Conservation (phyloP, 2,329 filamentous ascomycete species). For the Penicillium sp. region DNA sequence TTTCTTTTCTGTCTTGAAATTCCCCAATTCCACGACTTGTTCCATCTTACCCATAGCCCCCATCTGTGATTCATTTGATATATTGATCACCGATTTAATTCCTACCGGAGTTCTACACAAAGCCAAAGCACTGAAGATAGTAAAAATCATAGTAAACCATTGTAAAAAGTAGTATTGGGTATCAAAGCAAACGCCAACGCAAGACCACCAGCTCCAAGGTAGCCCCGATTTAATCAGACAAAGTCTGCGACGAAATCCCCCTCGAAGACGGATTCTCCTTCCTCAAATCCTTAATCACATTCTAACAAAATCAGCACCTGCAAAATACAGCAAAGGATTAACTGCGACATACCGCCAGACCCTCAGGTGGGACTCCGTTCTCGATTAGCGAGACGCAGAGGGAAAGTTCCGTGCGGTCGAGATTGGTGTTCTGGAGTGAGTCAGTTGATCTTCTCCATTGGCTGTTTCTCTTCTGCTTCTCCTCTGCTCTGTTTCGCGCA, state of each 20-base stretch:
- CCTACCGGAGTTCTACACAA: not conserved
- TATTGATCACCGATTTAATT: no score
- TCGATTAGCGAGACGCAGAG: slow-evolving; percentile 97
- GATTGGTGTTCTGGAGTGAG: slow-evolving; percentile 76
- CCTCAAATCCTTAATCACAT: slow-evolving; percentile 52
- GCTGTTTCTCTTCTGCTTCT: no score
- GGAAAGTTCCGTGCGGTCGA: slow-evolving; percentile 87
- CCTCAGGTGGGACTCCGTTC: slow-evolving; percentile 95
- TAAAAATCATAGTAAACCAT: not conserved
- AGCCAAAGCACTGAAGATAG: no score
- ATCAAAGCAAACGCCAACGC: not conserved
- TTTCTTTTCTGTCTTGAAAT: slow-evolving; percentile 13
- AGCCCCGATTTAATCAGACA: not conserved
- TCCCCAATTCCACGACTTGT: slow-evolving; percentile 8
- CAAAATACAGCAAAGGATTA: not conserved
- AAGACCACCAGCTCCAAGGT: not conserved
- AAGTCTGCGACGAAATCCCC: slow-evolving; percentile 10
- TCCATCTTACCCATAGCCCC: not conserved
- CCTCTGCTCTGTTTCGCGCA: no score
- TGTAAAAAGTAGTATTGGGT: not conserved
- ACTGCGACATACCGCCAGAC: slow-evolving; percentile 74
- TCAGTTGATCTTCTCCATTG: not conserved
- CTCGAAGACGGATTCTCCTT: slow-evolving; percentile 41
- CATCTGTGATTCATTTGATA: not conserved
- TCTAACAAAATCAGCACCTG: slow-evolving; percentile 30